phyloP scores from a whole-genome alignment of 345 rosid species.

The Bruguiera gymnorhiza region DNA sequence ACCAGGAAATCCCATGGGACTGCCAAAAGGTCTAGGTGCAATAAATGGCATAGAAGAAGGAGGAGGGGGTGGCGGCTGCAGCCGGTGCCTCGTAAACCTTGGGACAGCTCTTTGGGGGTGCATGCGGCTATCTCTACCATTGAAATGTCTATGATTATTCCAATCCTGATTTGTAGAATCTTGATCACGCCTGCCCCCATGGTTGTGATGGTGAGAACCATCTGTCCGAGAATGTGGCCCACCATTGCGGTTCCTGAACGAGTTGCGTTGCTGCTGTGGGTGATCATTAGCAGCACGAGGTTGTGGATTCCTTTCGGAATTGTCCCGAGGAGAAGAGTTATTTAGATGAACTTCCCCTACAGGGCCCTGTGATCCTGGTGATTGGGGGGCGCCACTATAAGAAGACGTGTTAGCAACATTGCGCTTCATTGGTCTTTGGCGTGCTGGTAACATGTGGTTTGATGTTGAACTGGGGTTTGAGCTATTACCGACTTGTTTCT shows the following conservation, averaged over 20 bases:
- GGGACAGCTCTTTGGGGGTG: conserved; percentile 59
- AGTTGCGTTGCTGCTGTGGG: conserved; percentile 51
- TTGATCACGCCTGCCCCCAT: conserved; percentile 73
- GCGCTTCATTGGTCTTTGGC: conserved; percentile 46
- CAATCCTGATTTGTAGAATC: conserved; percentile 45
- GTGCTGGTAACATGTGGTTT: conserved; percentile 29
- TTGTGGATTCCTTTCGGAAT: conserved; percentile 51
- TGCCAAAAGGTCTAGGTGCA: conserved; percentile 47
- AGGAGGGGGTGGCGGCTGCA: conserved; percentile 47
- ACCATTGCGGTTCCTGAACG: conserved; percentile 57
- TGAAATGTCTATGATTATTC: conserved; percentile 57
- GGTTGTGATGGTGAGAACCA: conserved; percentile 63
- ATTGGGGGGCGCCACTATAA: conserved; percentile 40
- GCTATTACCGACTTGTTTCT: conserved; percentile 36
- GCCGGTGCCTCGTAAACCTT: conserved; percentile 56
- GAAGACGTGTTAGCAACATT: conserved; percentile 30
- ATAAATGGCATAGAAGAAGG: conserved; percentile 43
- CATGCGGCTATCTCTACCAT: conserved; percentile 58
- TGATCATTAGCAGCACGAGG: conserved; percentile 54
- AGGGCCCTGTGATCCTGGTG: conserved; percentile 33
- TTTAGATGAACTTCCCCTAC: conserved; percentile 33
- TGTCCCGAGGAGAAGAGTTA: conserved; percentile 52
- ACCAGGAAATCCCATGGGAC: conserved; percentile 55
- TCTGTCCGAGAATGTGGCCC: conserved; percentile 50
- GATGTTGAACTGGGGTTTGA: conserved; percentile 34